Conservation (phyloP, 2,329 filamentous ascomycete species). For the Venturiaceae sp. region DNA sequence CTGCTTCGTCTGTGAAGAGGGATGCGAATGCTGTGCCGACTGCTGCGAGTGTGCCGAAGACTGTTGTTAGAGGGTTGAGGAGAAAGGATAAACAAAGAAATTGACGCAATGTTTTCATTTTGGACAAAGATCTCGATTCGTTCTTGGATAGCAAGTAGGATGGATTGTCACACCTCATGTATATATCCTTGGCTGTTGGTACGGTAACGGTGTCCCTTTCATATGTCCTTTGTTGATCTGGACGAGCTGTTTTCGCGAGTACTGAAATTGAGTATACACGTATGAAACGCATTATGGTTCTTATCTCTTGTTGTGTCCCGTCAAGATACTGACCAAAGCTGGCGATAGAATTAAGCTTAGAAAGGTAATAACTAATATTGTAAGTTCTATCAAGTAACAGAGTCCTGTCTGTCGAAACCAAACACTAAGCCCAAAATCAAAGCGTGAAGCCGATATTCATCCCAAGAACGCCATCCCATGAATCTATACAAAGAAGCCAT, state of each 20-base stretch:
- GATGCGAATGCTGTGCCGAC: conserved; percentile 54
- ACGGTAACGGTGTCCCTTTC: neutral
- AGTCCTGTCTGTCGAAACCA: too few relatives aligned
- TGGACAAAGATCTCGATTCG: too few relatives aligned
- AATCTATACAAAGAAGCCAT: neutral
- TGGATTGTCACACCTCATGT: too few relatives aligned
- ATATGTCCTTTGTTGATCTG: neutral
- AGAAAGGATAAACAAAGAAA: neutral
- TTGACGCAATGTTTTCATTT: too few relatives aligned
- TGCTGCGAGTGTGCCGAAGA: conserved; percentile 6
- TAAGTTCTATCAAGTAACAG: too few relatives aligned
- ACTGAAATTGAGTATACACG: neutral
- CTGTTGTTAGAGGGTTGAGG: neutral
- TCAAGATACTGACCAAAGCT: neutral
- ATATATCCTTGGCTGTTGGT: neutral
- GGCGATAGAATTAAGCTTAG: too few relatives aligned
- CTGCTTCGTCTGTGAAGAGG: conserved; percentile 55
- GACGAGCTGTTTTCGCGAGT: neutral
- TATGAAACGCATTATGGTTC: neutral
- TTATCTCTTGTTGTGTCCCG: neutral
- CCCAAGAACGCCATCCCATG: too few relatives aligned
- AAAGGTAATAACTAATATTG: too few relatives aligned
- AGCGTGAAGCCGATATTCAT: neutral
- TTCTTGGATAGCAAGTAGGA: too few relatives aligned
- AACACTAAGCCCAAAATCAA: neutral